Evolutionary conservation across 495 filamentous ascomycete species (phyloP).

Genomic region (Penicillium waksmanii): DNA sequence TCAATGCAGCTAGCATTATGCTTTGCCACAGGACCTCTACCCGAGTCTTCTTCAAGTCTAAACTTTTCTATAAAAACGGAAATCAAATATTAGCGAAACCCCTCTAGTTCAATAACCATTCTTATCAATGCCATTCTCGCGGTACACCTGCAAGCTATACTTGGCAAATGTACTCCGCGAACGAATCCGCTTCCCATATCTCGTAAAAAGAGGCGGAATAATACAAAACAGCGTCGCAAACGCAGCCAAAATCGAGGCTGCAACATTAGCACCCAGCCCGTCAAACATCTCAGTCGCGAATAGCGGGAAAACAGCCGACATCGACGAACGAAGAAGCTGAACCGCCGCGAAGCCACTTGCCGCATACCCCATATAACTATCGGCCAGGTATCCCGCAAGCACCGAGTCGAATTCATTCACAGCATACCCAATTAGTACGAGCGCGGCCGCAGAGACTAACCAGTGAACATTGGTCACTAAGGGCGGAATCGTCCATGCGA

Average conservation of each 20-base stretch:
- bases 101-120: slow-evolving; percentile 8
- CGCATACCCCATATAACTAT: slow-evolving; percentile 48
- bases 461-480: slow-evolving; percentile 29
- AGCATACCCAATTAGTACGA: slow-evolving; percentile 47
- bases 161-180: slow-evolving; percentile 46
- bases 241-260: slow-evolving; percentile 39
- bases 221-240: slow-evolving; percentile 44
- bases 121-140: slow-evolving; percentile 24
- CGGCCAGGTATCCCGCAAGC: slow-evolving; percentile 50
- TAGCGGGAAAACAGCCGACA: slow-evolving; percentile 45
- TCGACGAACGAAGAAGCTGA: slow-evolving; percentile 37
- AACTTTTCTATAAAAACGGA: no score
- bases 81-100: no score
- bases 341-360: slow-evolving; percentile 47
- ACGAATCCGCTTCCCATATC: slow-evolving; percentile 41
- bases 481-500: slow-evolving; percentile 51
- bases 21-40: no score
- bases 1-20: no score
- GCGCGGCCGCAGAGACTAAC: slow-evolving; percentile 37
- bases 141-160: slow-evolving; percentile 35
- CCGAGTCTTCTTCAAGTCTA: no score
- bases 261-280: slow-evolving; percentile 42
- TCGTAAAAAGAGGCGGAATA: slow-evolving; percentile 38
- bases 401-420: slow-evolving; percentile 48
- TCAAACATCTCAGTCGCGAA: slow-evolving; percentile 45